Evolutionary conservation across 805 yeast genomes (phyloP).

Genomic region (Ogataea chonburiensis): DNA sequence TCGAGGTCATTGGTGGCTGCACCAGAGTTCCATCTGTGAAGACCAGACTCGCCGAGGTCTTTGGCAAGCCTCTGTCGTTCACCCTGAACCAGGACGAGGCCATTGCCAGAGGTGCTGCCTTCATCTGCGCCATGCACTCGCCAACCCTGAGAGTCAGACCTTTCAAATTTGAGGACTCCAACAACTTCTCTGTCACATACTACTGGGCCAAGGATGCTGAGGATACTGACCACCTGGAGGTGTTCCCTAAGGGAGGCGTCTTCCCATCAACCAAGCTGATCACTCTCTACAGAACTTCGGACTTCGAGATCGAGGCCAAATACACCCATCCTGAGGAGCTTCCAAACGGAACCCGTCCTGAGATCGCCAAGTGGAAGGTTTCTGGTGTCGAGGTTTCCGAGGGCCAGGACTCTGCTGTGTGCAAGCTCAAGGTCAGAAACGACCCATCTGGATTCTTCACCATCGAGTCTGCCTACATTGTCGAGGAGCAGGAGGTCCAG

Average conservation of each 20-base stretch:
- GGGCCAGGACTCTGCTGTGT: constrained; percentile 75
- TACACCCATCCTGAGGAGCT: constrained; percentile 74
- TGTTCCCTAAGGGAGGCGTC: constrained; percentile 89
- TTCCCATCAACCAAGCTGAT: constrained; percentile 96
- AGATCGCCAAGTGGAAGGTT: constrained; percentile 82
- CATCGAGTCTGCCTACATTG: constrained; percentile 91
- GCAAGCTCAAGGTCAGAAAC: constrained; percentile 92
- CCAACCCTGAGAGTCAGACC: constrained; percentile 99
- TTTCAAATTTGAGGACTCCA: constrained; percentile 95
- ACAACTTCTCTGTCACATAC: constrained; percentile 90
- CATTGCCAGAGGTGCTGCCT: constrained; percentile 98
- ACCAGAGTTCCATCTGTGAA: constrained; percentile 96
- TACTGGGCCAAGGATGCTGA: constrained; percentile 92
- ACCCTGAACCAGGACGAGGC: constrained; percentile 99
- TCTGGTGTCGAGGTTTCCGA: constrained; percentile 79
- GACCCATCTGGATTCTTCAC: constrained; percentile 96
- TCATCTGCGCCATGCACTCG: constrained; percentile 97
- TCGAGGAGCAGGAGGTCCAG: constrained; percentile 85
- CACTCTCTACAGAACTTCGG: constrained; percentile 87
- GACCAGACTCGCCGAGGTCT: constrained; percentile 72
- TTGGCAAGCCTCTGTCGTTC: constrained; percentile 83
- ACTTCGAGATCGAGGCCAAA: constrained; percentile 81
- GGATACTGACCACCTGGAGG: constrained; percentile 90
- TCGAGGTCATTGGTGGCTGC: constrained; percentile 97
- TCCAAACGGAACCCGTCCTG: constrained; percentile 64